Evolutionary conservation across 2,329 filamentous ascomycete species (phyloP).

Genomic region (Didymella arachidicola): DNA sequence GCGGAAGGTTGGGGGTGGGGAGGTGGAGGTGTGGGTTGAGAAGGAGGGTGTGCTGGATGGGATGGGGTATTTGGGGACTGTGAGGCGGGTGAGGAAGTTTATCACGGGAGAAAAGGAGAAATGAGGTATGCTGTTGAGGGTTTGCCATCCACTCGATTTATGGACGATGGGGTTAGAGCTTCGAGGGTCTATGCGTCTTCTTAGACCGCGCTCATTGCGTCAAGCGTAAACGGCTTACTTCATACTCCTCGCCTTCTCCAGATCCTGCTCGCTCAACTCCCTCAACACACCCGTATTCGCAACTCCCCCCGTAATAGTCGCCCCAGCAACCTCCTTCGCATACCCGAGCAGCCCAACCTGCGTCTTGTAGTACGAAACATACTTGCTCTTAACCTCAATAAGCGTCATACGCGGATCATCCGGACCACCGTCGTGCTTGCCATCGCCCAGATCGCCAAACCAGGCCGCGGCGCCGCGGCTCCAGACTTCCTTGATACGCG

Average conservation of each 20-base stretch:
- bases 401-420: constrained; percentile 59
- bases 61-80: constrained; percentile 44
- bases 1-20: constrained; percentile 13
- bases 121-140: background rate
- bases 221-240: constrained; percentile 19
- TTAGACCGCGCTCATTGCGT: constrained; percentile 6
- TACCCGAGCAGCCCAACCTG: constrained; percentile 48
- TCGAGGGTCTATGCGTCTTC: constrained; percentile 4
- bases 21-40: constrained; percentile 36
- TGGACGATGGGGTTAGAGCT: background rate
- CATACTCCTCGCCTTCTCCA: constrained; percentile 50
- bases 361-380: constrained; percentile 52
- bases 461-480: constrained; percentile 52
- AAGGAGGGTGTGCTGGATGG: constrained; percentile 26
- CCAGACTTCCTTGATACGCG: constrained; percentile 59
- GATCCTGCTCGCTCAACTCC: constrained; percentile 59
- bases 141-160: background rate
- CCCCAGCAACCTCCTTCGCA: constrained; percentile 51
- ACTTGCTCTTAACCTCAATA: constrained; percentile 51
- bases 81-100: constrained; percentile 45
- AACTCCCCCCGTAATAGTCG: constrained; percentile 50
- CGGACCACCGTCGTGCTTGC: constrained; percentile 55
- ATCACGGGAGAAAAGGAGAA: constrained; percentile 15
- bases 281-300: constrained; percentile 54
- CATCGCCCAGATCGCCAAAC: constrained; percentile 61